Evolutionary conservation across 139 green algal species (phyloP).

Genomic region (Penium margaritaceum): DNA sequence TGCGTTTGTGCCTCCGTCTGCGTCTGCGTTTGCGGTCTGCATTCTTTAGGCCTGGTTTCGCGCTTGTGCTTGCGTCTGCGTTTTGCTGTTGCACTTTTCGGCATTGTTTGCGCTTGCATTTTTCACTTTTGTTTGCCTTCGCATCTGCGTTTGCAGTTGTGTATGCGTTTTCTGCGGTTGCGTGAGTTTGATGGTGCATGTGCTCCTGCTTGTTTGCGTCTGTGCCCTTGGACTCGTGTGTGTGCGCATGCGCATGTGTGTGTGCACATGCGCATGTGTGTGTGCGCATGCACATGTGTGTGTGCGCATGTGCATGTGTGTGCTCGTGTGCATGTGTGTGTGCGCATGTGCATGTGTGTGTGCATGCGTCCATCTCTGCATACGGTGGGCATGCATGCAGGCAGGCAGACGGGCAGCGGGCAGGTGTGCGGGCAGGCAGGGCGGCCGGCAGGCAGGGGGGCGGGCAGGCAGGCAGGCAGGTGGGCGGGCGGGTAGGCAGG

Average conservation of each 20-base stretch:
- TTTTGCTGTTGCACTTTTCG: conserved; percentile 2
- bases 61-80: too few relatives aligned
- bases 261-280: background rate
- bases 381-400: too few relatives aligned
- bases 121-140: background rate
- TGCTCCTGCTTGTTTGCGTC: background rate
- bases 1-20: too few relatives aligned
- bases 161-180: background rate
- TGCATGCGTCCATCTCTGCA: too few relatives aligned
- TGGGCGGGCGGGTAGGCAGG: too few relatives aligned
- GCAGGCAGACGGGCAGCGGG: too few relatives aligned
- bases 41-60: too few relatives aligned
- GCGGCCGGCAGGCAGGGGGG: too few relatives aligned
- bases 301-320: background rate
- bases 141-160: conserved; percentile 1
- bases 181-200: background rate
- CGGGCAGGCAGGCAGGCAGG: too few relatives aligned
- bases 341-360: background rate
- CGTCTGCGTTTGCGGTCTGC: too few relatives aligned
- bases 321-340: conserved; percentile 1
- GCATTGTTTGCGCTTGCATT: background rate
- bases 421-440: too few relatives aligned
- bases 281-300: background rate
- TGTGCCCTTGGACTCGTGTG: background rate
- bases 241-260: background rate